Evolutionary conservation across 495 filamentous ascomycete species (phyloP), one percentile per base, ranked within the genome.

Genomic region (Aspergillus campestris): DNA sequence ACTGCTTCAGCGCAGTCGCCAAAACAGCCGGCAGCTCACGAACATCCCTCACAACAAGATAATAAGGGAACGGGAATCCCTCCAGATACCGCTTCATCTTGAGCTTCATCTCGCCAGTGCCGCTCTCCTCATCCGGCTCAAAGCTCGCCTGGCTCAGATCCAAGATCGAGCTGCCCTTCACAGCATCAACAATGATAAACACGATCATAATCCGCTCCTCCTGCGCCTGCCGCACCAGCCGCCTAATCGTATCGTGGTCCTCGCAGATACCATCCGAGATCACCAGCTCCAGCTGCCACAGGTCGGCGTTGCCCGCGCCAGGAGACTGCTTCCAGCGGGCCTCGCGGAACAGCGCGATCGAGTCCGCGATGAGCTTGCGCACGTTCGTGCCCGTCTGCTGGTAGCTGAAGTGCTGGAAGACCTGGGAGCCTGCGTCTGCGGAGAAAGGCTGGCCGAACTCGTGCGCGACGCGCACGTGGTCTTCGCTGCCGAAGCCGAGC

Each of bases 181-280:
- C 74, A 31, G 89, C 81, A 69, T 98, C 92, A 50, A 98, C 84
- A 49, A 99, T 84, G 38, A 99, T 83, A 53, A 97, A 99, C 0
- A 99, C 89, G 42, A 97, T 82, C 92, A 99, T 96, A 55, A 99
- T 90, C 8, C 87, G 72, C 63, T 95, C 88, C 62, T 95, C 91
- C 52, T 86, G 80, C 3, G 92, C 90, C 55, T 89, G 83, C 6
- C 92, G 69, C 5, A 97, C 80, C 15, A 97, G 74, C 13, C 88
- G 75, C 8, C 81, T 72, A 45, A 99, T 83, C 1, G 76, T 72
- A n/a, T 84, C 87, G 60, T 95, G 91, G 34, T 87, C 83, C 52
- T 94, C 87, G 47, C 87, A 94, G 27, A 96, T 78, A 14, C 94
- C 94, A 55, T 99, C 94, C 1, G 85, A 90, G 24, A 99, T 81